phyloP scores from a whole-genome alignment of 2,329 filamentous ascomycete species.

The Xylariaceae sp. region DNA sequence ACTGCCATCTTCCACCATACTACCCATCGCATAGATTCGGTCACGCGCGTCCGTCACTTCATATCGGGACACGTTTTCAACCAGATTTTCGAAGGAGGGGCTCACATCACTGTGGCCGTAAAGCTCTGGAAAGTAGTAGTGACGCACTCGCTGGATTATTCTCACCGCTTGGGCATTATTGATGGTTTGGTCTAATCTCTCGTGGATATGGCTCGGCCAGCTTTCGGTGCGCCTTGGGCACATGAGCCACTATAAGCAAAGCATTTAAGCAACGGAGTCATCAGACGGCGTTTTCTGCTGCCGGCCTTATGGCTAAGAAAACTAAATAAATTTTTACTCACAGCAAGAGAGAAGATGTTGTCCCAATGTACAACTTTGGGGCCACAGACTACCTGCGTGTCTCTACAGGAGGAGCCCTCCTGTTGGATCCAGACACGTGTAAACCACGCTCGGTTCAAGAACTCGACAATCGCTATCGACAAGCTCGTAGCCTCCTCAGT shows the following conservation, averaged over 20 bases:
- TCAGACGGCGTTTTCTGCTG: neutral
- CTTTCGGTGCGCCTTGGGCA: conserved; percentile 17
- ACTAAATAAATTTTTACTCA: neutral
- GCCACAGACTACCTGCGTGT: conserved; percentile 18
- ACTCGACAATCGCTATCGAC: conserved; percentile 16
- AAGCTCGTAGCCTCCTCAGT: conserved; percentile 4
- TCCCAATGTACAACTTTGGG: conserved; percentile 17
- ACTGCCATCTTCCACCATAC: conserved; percentile 16
- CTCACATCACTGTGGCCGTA: conserved; percentile 3
- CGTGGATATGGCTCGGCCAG: conserved; percentile 18
- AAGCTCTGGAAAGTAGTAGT: conserved; percentile 10
- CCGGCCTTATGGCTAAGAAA: neutral
- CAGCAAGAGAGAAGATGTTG: conserved; percentile 20
- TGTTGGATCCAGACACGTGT: conserved; percentile 25
- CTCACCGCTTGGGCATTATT: conserved; percentile 20
- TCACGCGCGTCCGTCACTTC: conserved; percentile 24
- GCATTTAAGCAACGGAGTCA: neutral
- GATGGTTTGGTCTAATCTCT: conserved; percentile 11
- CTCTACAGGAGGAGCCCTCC: conserved; percentile 18
- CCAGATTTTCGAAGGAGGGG: conserved; percentile 10
- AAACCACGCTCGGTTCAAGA: conserved; percentile 24
- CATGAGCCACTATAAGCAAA: conserved; percentile 16
- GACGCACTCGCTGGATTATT: conserved; percentile 19
- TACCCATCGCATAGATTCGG: conserved; percentile 20
- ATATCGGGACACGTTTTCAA: conserved; percentile 14